Percentiles rank a stretch among this genome's conserved stretches.
These are phyloP conservation scores for Capsicum pubescens DNA, from an alignment of 257 asterid species.

Conservation along the genomic window DNA sequence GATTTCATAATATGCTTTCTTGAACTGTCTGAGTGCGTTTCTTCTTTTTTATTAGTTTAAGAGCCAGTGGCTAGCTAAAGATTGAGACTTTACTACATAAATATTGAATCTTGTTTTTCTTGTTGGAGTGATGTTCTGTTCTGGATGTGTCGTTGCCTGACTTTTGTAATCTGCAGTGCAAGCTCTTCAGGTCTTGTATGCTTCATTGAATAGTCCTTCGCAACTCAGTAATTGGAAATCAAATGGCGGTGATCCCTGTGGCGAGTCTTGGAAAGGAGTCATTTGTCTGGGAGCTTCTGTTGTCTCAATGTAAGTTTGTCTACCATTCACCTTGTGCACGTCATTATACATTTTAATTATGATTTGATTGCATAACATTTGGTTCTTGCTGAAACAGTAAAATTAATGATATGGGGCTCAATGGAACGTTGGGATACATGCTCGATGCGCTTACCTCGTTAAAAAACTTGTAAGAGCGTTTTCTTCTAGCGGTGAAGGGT, in stretches of 20 bases:
- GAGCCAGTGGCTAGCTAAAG: slow-evolving; percentile 10
- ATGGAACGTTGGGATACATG: slow-evolving; percentile 86
- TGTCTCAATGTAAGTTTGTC: slow-evolving; percentile 74
- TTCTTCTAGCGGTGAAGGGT: background rate
- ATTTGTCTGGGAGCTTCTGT: slow-evolving; percentile 79
- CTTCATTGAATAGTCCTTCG: slow-evolving; percentile 75
- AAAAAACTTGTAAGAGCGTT: slow-evolving; percentile 67
- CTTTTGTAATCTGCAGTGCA: slow-evolving; percentile 61
- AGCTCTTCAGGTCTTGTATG: slow-evolving; percentile 83
- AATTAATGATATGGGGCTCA: slow-evolving; percentile 77
- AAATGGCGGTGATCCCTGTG: slow-evolving; percentile 94
- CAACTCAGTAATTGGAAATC: slow-evolving; percentile 86
- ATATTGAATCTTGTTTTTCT: slow-evolving; percentile 16
- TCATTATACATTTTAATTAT: background rate
- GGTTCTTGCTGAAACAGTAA: slow-evolving; percentile 62
- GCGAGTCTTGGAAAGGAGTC: slow-evolving; percentile 90
- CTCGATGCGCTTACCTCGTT: slow-evolving; percentile 76
- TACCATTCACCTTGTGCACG: background rate
- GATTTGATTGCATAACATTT: slow-evolving; percentile 24
- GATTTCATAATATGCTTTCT: background rate
- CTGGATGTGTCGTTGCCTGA: background rate
- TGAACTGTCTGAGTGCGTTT: background rate
- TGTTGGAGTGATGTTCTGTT: background rate
- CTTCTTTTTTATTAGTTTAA: background rate
- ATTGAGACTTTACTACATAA: background rate